Evolutionary conservation across 805 yeast species (phyloP).

Genomic region (Saturnispora gosingensis): DNA sequence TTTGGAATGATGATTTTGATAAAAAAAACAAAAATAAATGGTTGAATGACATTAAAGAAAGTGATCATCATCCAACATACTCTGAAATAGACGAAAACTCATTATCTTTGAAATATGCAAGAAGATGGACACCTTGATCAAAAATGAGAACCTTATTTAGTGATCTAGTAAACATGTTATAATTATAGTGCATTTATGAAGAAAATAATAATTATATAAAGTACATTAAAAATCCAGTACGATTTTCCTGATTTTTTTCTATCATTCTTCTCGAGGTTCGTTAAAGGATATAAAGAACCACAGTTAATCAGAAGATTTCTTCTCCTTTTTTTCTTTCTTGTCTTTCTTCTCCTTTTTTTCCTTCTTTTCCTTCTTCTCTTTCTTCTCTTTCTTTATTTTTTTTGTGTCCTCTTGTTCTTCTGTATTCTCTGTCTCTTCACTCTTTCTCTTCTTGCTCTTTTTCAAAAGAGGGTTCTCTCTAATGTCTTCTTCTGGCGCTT

Average conservation of each 20-base stretch:
- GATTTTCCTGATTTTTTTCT: neutral
- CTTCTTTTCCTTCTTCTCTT: conserved; percentile 20
- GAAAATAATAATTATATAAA: neutral
- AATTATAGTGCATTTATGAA: neutral
- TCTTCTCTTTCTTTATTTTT: conserved; percentile 24
- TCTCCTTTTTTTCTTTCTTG: conserved; percentile 13
- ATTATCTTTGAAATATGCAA: conserved; percentile 3
- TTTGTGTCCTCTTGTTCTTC: conserved; percentile 23
- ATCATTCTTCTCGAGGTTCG: conserved; percentile 4
- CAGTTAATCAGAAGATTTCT: neutral
- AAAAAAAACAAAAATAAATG: neutral
- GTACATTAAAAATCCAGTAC: neutral
- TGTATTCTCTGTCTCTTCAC: conserved; percentile 20
- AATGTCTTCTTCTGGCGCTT: conserved; percentile 70
- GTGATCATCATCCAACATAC: neutral
- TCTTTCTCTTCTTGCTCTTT: conserved; percentile 24
- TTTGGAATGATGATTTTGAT: neutral
- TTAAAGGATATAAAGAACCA: neutral
- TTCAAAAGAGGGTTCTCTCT: conserved; percentile 29
- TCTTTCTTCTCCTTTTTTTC: conserved; percentile 23
- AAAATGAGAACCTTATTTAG: neutral
- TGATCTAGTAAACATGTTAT: neutral
- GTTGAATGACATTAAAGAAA: neutral
- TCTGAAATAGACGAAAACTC: conserved; percentile 7
- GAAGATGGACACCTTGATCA: conserved; percentile 5